phyloP scores from a whole-genome alignment of 2,329 filamentous ascomycete species.

The Cercospora berteroae region DNA sequence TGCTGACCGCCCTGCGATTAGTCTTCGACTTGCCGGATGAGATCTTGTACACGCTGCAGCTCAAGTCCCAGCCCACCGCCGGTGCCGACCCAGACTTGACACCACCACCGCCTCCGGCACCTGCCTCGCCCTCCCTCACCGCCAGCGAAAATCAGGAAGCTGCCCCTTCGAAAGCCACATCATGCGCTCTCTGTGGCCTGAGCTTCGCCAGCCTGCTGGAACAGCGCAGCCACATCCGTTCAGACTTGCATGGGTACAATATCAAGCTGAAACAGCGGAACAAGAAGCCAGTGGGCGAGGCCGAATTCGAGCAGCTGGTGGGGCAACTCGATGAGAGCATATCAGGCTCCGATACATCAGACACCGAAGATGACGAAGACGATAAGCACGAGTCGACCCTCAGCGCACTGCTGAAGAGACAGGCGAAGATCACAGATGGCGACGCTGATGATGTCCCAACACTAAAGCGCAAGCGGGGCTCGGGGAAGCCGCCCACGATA shows the following conservation, averaged over 20 bases:
- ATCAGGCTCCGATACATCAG: slow-evolving; percentile 68
- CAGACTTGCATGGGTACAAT: slow-evolving; percentile 92
- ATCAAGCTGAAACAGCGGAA: slow-evolving; percentile 86
- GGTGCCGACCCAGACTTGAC: slow-evolving; percentile 29
- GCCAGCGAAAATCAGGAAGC: slow-evolving; percentile 40
- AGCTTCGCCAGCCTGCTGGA: slow-evolving; percentile 71
- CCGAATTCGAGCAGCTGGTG: slow-evolving; percentile 81
- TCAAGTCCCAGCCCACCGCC: slow-evolving; percentile 51
- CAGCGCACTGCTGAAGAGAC: slow-evolving; percentile 74
- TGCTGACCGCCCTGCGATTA: slow-evolving; percentile 38
- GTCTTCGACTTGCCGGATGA: slow-evolving; percentile 80
- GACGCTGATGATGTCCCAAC: slow-evolving; percentile 49
- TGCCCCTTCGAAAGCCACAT: slow-evolving; percentile 59
- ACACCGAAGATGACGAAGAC: slow-evolving; percentile 67
- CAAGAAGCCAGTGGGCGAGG: slow-evolving; percentile 67
- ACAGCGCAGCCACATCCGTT: slow-evolving; percentile 81
- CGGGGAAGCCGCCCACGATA: slow-evolving; percentile 70
- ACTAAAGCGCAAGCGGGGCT: slow-evolving; percentile 53
- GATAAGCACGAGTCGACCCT: slow-evolving; percentile 70
- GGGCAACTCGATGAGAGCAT: slow-evolving; percentile 86
- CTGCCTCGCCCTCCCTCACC: slow-evolving; percentile 8
- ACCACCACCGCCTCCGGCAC: slow-evolving; percentile 21
- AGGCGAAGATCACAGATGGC: slow-evolving; percentile 67
- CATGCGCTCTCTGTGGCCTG: slow-evolving; percentile 77
- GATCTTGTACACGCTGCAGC: slow-evolving; percentile 65